phyloP scores from a whole-genome alignment of 306 rosid species.

The Quillaja saponaria region DNA sequence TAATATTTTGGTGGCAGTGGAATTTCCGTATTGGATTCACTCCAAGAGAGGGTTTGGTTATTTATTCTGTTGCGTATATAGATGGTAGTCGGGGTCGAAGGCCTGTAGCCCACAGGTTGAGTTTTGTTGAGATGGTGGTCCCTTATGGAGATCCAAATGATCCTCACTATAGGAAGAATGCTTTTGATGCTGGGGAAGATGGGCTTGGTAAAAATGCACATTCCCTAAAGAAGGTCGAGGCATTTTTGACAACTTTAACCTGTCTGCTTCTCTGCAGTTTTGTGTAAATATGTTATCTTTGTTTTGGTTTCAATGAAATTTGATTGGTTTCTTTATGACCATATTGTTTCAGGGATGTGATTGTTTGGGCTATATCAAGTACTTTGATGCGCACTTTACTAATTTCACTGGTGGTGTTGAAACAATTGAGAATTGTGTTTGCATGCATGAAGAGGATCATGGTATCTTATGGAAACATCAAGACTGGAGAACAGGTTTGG shows the following conservation, averaged over 20 bases:
- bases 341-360: conserved; percentile 69
- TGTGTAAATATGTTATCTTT: conserved; percentile 12
- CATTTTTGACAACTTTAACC: too few relatives aligned
- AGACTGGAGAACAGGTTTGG: conserved; percentile 84
- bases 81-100: conserved; percentile 81
- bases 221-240: conserved; percentile 73
- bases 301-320: conserved; percentile 21
- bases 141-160: conserved; percentile 88
- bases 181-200: conserved; percentile 89
- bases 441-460: conserved; percentile 84
- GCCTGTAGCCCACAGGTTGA: conserved; percentile 72
- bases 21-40: conserved; percentile 81
- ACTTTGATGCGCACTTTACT: conserved; percentile 73
- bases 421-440: conserved; percentile 80
- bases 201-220: conserved; percentile 83
- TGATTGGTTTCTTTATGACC: conserved; percentile 20
- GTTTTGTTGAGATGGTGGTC: conserved; percentile 87
- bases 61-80: conserved; percentile 66
- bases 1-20: conserved; percentile 60
- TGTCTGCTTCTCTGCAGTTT: not conserved
- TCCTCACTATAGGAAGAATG: conserved; percentile 84
- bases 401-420: conserved; percentile 78
- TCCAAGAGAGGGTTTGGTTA: conserved; percentile 70
- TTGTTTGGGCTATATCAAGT: conserved; percentile 73
- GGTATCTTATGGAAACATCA: conserved; percentile 88